phyloP scores from a whole-genome alignment of 1,139 yeast species.

The Pichia inconspicua region DNA sequence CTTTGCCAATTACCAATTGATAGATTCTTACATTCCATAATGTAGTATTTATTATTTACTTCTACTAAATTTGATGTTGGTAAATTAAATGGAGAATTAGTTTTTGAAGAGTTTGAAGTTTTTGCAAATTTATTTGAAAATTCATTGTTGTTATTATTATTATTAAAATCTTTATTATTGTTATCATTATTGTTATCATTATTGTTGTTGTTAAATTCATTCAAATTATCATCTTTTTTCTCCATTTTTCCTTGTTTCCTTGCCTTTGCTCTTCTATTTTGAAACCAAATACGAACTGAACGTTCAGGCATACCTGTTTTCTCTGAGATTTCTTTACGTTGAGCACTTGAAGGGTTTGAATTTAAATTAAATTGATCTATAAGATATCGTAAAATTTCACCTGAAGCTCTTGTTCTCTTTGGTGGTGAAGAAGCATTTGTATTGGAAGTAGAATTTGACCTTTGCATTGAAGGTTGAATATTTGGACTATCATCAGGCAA shows the following conservation, averaged over 20 bases:
- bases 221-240: conserved; percentile 15
- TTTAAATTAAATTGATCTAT: conserved; percentile 64
- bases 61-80: conserved; percentile 34
- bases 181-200: neutral
- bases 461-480: neutral
- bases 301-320: conserved; percentile 83
- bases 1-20: conserved; percentile 79
- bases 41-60: conserved; percentile 58
- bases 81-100: neutral
- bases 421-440: conserved; percentile 9
- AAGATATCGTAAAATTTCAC: conserved; percentile 67
- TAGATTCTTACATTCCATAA: conserved; percentile 57
- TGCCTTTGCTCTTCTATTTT: conserved; percentile 78
- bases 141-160: neutral
- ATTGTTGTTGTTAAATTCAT: neutral
- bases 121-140: neutral
- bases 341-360: conserved; percentile 62
- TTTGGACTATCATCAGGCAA: neutral
- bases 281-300: conserved; percentile 93
- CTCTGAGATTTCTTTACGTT: conserved; percentile 63
- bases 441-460: neutral
- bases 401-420: conserved; percentile 63
- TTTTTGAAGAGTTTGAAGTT: neutral
- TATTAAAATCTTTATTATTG: neutral
- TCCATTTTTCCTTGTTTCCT: conserved; percentile 50